Evolutionary conservation across 2,329 filamentous ascomycete species (phyloP), one percentile per base, ranked within the genome.

Genomic region (Exophiala aquamarina): DNA sequence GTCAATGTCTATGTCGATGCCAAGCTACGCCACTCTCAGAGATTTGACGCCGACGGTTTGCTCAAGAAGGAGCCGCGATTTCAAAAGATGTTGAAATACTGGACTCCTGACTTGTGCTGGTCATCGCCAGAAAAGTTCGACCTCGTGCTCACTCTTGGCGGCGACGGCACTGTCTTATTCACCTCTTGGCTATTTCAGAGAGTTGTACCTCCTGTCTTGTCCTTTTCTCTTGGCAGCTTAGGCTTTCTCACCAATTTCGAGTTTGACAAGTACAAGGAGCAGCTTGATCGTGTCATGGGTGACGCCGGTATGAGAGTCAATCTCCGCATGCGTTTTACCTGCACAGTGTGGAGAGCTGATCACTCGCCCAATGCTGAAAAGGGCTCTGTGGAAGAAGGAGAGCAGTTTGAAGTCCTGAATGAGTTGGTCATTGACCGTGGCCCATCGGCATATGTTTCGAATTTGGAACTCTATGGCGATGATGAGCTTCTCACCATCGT

Each of bases 1-100:
- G 87, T 98, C 44, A 95, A 92, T 61, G 93, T 98, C 55, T 97
- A 95, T 64, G 93, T 98, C n/a, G 93, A 98, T 68, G 87, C 90
- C 56, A 97, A 98, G 72, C 76, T 98, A 52, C 84, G 84, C 60
- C 83, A 83, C 60, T 95, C 90, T 4, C 91, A 89, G 66, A 87
- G 93, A 41, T 98, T 98, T 66, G 83, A 91, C 61, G 82, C 87
- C 2, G 70, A 82, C 3, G 81, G 82, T 21, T 76, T 98, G 44
- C 59, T 92, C 5, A 81, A 82, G 34, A 81, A 87, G 61, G 83
- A 97, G 59, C 75, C 83, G 9, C 83, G 86, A 18, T 95, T 90
- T 66, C 76, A 85, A 56, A 75, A 83, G 41, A 95, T 95, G 85
- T 81, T 98, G 52, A 85, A 84, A 61, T 98, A 94, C 71, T 98